phyloP scores from a whole-genome alignment of 768 basidiomycete species.

The Fomitopsis serialis region DNA sequence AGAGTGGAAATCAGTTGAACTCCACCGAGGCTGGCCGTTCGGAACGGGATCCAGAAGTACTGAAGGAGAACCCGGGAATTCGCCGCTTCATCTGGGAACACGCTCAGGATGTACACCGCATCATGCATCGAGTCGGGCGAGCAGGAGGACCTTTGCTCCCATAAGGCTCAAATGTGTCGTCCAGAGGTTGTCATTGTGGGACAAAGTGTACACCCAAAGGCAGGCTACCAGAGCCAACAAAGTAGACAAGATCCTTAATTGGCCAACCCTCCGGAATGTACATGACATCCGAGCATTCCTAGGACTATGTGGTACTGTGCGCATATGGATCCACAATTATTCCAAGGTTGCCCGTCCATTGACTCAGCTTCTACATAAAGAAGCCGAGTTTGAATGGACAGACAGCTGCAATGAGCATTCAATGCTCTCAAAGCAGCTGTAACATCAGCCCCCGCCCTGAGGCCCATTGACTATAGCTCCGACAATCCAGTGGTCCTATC shows the following conservation, averaged over 20 bases:
- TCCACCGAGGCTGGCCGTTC: not conserved
- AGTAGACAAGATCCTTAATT: not conserved
- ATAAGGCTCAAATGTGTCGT: not conserved
- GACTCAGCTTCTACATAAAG: not conserved
- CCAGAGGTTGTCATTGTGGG: not conserved
- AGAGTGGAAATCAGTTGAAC: not conserved
- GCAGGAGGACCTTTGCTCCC: conserved; percentile 2
- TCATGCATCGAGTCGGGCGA: conserved; percentile 5
- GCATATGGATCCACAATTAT: not conserved
- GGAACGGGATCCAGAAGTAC: not conserved
- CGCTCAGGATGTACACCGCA: conserved; percentile 6
- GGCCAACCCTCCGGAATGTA: not conserved
- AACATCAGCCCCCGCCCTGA: not conserved
- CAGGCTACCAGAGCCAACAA: not conserved
- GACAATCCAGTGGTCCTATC: not conserved
- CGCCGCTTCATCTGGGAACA: conserved; percentile 9
- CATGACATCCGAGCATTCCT: not conserved
- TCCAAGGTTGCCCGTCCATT: not conserved
- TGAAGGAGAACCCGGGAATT: not conserved
- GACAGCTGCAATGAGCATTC: not conserved
- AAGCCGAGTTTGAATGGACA: not conserved
- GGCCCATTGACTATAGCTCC: not conserved
- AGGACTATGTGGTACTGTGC: not conserved
- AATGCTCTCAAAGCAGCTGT: not conserved
- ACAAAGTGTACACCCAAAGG: not conserved